Evolutionary conservation across 352 stramenopile genomes (phyloP).

Genomic region (Globisporangium uncinulatum): DNA sequence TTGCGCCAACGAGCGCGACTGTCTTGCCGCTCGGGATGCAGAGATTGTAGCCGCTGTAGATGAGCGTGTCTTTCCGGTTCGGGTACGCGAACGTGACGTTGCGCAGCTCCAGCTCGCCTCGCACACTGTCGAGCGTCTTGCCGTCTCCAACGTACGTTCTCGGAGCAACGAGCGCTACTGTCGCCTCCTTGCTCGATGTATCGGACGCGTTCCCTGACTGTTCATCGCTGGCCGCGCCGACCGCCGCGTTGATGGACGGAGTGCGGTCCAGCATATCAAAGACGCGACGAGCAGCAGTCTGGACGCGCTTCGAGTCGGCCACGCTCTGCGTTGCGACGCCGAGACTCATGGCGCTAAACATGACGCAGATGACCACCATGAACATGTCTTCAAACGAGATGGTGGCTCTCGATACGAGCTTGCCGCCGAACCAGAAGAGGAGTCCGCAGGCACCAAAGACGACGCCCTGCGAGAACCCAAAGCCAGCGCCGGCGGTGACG

Average conservation of each 20-base stretch:
- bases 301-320: no score
- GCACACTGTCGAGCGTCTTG: not conserved
- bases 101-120: constrained; percentile 18
- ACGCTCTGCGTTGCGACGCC: constrained; percentile 28
- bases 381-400: constrained; percentile 39
- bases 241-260: constrained; percentile 9
- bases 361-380: constrained; percentile 33
- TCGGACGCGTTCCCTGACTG: no score
- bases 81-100: constrained; percentile 22
- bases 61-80: constrained; percentile 11
- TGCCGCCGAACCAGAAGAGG: constrained; percentile 57
- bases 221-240: no score
- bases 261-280: constrained; percentile 47
- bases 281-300: no score
- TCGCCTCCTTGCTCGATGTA: no score
- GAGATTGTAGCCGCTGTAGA: constrained; percentile 17
- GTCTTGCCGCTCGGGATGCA: constrained; percentile 17
- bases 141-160: no score
- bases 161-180: no score
- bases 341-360: constrained; percentile 26
- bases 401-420: constrained; percentile 31
- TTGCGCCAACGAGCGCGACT: constrained; percentile 20
- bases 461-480: constrained; percentile 48
- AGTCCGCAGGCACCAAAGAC: constrained; percentile 50
- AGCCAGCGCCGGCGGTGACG: constrained; percentile 30